A percentile compares a stretch with the other conserved stretches of the same genome.
Evolutionary conservation across 1,284 basidiomycete genomes (phyloP).

Genomic region (Pseudozyma pruni): DNA sequence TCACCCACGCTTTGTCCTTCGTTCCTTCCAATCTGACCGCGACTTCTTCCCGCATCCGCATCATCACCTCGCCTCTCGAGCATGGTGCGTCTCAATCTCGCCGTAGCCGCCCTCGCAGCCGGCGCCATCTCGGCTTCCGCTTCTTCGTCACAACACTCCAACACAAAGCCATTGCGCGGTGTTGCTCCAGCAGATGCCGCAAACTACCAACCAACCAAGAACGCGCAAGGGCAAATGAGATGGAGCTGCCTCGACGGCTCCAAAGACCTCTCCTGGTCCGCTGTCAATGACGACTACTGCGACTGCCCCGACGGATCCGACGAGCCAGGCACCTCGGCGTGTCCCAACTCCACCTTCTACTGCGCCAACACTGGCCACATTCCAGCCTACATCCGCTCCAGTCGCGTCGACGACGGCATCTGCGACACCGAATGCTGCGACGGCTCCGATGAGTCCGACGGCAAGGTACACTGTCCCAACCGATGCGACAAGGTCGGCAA

Average conservation of each 20-base stretch:
- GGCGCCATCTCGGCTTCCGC: constrained; percentile 25
- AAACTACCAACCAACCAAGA: constrained; percentile 23
- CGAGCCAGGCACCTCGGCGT: constrained; percentile 91
- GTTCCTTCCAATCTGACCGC: neutral
- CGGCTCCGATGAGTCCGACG: constrained; percentile 85
- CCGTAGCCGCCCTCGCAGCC: constrained; percentile 28
- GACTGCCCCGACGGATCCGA: constrained; percentile 93
- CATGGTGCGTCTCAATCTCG: constrained; percentile 42
- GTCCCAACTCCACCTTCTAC: constrained; percentile 80
- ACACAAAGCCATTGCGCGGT: constrained; percentile 14
- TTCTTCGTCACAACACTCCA: constrained; percentile 2
- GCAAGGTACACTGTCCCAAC: constrained; percentile 76
- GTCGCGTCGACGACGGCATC: constrained; percentile 91
- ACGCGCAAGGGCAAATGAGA: constrained; percentile 18
- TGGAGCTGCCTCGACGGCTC: constrained; percentile 59
- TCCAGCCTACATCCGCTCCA: constrained; percentile 79
- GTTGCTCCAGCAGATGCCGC: constrained; percentile 24
- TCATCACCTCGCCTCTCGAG: neutral
- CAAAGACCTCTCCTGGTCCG: constrained; percentile 73
- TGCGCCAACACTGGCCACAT: constrained; percentile 90
- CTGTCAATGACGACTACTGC: constrained; percentile 94
- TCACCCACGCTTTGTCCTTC: neutral
- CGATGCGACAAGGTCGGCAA: constrained; percentile 81
- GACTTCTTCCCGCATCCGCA: neutral
- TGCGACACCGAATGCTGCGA: constrained; percentile 98